Conservation (phyloP, 441 rosid genomes). For the Macaranga tanarius region DNA sequence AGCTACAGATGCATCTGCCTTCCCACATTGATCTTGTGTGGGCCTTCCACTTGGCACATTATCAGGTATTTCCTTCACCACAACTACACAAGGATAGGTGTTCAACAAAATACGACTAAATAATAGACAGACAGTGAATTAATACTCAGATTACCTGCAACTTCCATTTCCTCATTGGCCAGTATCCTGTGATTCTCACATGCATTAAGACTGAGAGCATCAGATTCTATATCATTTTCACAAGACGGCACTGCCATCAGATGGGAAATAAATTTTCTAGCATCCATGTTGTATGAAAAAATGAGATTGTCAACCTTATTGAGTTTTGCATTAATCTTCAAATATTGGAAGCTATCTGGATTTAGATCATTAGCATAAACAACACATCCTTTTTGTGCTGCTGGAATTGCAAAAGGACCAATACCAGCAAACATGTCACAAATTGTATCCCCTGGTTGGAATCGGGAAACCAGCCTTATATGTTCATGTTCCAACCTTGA, state of each 20-base stretch:
- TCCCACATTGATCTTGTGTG: conserved; percentile 25
- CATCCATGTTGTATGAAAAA: conserved; percentile 79
- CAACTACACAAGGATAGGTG: conserved; percentile 26
- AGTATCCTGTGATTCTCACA: conserved; percentile 24
- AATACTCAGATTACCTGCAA: conserved; percentile 40
- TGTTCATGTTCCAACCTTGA: conserved; percentile 97
- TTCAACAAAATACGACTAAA: conserved; percentile 13
- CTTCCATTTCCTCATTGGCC: conserved; percentile 21
- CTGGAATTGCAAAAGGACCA: conserved; percentile 96
- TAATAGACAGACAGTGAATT: conserved; percentile 5
- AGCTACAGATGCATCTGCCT: conserved; percentile 31
- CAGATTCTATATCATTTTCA: conserved; percentile 37
- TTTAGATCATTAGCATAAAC: conserved; percentile 91
- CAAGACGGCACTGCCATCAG: conserved; percentile 48
- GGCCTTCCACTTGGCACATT: conserved; percentile 21
- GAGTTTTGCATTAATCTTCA: conserved; percentile 78
- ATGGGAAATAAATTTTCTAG: conserved; percentile 70
- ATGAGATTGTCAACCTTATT: conserved; percentile 74
- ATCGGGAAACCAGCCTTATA: conserved; percentile 68
- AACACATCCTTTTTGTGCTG: conserved; percentile 86
- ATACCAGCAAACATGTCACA: conserved; percentile 97
- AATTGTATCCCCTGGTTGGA: conserved; percentile 71
- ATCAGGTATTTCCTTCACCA: conserved; percentile 30
- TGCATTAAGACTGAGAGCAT: conserved; percentile 33
- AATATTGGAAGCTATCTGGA: conserved; percentile 72